Conservation (phyloP, 2,329 filamentous ascomycete genomes). For the Tolypocladium capitatum region DNA sequence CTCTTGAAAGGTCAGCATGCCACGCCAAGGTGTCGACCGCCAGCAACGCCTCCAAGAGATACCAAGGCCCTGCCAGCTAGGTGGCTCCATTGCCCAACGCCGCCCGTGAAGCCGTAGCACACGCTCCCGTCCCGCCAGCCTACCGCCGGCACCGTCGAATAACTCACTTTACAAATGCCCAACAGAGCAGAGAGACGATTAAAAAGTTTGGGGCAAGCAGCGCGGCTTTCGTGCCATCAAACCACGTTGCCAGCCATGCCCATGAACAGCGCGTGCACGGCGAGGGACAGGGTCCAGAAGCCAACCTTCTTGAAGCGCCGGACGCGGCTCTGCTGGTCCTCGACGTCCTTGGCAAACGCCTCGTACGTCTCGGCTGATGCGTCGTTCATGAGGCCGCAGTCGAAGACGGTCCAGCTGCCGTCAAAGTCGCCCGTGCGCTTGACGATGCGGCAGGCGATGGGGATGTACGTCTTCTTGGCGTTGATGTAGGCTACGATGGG, state of each 20-base stretch:
- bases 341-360: constrained; percentile 83
- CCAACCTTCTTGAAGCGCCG: constrained; percentile 89
- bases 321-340: constrained; percentile 75
- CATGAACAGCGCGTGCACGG: constrained; percentile 87
- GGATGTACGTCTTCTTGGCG: constrained; percentile 85
- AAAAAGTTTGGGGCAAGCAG: background rate
- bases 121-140: background rate
- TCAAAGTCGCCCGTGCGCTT: constrained; percentile 85
- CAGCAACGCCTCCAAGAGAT: background rate
- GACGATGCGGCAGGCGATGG: constrained; percentile 85
- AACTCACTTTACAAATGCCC: background rate
- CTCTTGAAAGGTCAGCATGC: background rate
- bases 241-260: constrained; percentile 78
- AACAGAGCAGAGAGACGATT: background rate
- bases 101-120: background rate
- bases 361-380: constrained; percentile 86
- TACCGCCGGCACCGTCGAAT: background rate
- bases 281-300: constrained; percentile 86
- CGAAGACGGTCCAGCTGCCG: constrained; percentile 87
- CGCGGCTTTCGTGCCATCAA: constrained; percentile 12
- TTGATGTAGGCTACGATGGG: constrained; percentile 99
- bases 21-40: background rate
- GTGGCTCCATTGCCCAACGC: background rate
- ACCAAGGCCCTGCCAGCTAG: background rate
- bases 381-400: constrained; percentile 89